Base-by-base conservation (phyloP, 1,284 basidiomycete species). In the Ganoderma sinense region DNA sequence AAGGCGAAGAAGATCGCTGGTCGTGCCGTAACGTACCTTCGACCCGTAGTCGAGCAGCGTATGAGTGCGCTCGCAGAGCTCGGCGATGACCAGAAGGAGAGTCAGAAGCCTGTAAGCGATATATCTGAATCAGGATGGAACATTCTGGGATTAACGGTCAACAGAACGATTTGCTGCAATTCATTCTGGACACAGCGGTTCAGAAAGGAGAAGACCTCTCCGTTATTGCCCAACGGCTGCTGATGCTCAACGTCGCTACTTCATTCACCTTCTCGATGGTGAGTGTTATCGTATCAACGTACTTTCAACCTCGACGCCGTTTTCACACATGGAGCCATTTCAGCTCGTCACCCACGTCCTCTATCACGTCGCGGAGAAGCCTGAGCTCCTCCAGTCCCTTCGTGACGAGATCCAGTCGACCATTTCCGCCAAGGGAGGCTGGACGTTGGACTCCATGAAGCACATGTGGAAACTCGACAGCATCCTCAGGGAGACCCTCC, bases 401-500 rank as follows among this genome's bases (percentile, higher is more conserved):
- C 81, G 86, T 2, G 83, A 86, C 41, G 87, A 88, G 74, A 77
- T 86, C 0, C 82, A 84, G 36, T 45, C 61, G 1, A 75, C 82
- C 3, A 71, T 84, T 11, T 68, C 71, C 0, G 75, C 77, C 36
- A 80, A 86, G 39, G 86, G 87, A n/a, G n/a, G n/a, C n/a, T n/a
- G n/a, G n/a, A n/a, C n/a, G n/a, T 0, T 87, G 86, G 84, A 84
- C 82, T 1, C 83, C 0, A 76, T 88, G 65, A 75, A 72, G 10
- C 85, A 84, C 64, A 82, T 88, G 82, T 75, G 78, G 66, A 85
- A 85, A 67, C 71, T 88, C 29, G 87, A 89, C 71, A 88, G 86
- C 71, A 87, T 89, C 74, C 72, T 89, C 61, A 82, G 84, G 62
- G 87, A 88, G 73, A 82, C 82, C 0, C 80, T 82, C 66, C 79